Percentiles rank a stretch among this genome's conserved stretches.
Evolutionary conservation across 1,284 basidiomycete genomes (phyloP).

Genomic region (Ganoderma resinaceum): DNA sequence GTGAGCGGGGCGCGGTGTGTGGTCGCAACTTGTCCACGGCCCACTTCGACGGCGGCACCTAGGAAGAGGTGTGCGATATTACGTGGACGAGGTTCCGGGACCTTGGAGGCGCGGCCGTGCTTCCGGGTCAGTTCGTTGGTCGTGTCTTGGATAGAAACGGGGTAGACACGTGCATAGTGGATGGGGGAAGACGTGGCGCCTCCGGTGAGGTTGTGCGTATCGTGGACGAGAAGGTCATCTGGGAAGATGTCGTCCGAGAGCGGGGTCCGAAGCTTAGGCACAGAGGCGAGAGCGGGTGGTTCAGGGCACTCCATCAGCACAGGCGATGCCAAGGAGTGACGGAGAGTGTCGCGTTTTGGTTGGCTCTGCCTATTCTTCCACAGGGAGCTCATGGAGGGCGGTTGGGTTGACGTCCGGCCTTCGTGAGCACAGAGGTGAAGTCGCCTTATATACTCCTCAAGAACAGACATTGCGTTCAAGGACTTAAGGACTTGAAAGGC

Average conservation of each 20-base stretch:
- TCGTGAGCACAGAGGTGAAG: not conserved
- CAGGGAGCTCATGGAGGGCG: not conserved
- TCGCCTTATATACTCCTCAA: not conserved
- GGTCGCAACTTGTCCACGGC: conserved; percentile 38
- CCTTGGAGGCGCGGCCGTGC: not conserved
- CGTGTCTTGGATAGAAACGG: conserved; percentile 15
- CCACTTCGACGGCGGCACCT: conserved; percentile 37
- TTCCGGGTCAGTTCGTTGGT: conserved; percentile 1
- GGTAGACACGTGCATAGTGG: conserved; percentile 29
- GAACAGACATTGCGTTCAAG: not conserved
- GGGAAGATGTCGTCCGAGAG: conserved; percentile 38
- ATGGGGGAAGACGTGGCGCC: not conserved
- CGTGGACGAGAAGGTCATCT: conserved; percentile 38
- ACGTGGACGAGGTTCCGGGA: not conserved
- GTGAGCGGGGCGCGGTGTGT: conserved; percentile 38
- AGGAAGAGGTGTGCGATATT: conserved; percentile 31
- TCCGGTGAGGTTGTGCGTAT: conserved; percentile 14
- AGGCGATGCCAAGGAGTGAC: not conserved
- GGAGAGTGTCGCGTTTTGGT: not conserved
- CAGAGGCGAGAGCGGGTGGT: not conserved
- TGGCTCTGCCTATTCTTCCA: not conserved
- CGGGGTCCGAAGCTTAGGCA: conserved; percentile 19
- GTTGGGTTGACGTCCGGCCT: not conserved
- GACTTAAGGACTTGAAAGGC: not conserved
- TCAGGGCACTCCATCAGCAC: not conserved